A percentile compares a stretch with the other conserved stretches of the same genome.
Evolutionary conservation across 2,329 filamentous ascomycete genomes (phyloP).

Genomic region (Knufia petricola): DNA sequence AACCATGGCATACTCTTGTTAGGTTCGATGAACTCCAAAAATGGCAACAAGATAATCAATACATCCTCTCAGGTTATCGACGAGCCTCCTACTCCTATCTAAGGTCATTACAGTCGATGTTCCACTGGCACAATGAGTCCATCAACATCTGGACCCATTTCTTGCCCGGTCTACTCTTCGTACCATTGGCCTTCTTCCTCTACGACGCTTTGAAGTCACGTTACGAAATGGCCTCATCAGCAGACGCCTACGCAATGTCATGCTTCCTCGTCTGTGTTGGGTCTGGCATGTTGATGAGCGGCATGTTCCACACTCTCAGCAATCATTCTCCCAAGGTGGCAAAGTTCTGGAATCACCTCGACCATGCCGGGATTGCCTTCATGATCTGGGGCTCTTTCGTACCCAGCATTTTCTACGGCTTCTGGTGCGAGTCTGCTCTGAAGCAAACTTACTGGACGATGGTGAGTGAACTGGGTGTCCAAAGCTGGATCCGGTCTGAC

Average conservation of each 20-base stretch:
- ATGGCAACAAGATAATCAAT: constrained; percentile 58
- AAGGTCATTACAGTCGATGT: constrained; percentile 48
- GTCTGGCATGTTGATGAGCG: constrained; percentile 67
- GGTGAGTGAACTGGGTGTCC: constrained; percentile 42
- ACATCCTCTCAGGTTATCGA: constrained; percentile 58
- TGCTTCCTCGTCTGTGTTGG: constrained; percentile 72
- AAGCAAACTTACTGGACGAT: constrained; percentile 65
- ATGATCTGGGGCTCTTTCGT: constrained; percentile 89
- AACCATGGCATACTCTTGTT: constrained; percentile 19
- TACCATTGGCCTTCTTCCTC: constrained; percentile 39
- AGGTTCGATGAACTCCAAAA: constrained; percentile 44
- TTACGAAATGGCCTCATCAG: constrained; percentile 51
- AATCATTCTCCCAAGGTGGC: constrained; percentile 76
- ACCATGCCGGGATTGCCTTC: constrained; percentile 87
- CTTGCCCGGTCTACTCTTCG: constrained; percentile 49
- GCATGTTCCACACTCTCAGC: constrained; percentile 71
- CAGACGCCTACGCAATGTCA: constrained; percentile 62
- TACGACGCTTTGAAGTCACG: constrained; percentile 52
- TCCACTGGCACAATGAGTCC: constrained; percentile 58
- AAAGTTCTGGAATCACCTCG: constrained; percentile 80
- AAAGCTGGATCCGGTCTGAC: neutral
- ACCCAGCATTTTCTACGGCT: constrained; percentile 78
- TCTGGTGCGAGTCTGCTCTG: constrained; percentile 58
- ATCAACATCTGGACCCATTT: constrained; percentile 67
- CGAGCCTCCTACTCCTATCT: constrained; percentile 52